A percentile compares a stretch with the other conserved stretches of the same genome.
phyloP scores from a whole-genome alignment of 495 filamentous ascomycete genomes.

The Lineolata rhizophorae region DNA sequence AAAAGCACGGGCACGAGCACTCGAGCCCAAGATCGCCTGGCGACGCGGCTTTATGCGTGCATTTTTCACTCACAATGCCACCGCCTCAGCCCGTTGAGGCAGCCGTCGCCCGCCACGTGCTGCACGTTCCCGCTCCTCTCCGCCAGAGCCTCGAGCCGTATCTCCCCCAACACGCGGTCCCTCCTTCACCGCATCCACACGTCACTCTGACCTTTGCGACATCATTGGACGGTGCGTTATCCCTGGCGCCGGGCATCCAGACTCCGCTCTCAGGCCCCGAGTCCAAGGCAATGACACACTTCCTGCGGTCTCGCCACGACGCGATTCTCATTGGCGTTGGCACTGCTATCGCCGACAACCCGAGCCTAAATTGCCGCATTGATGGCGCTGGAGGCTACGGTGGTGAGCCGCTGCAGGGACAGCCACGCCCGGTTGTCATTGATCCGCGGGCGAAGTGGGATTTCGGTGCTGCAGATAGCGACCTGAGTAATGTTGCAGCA shows the following conservation, averaged over 20 bases:
- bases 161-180: constrained; percentile 2
- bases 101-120: not conserved
- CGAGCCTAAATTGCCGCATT: constrained; percentile 58
- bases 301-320: constrained; percentile 58
- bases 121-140: not conserved
- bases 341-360: constrained; percentile 69
- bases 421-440: constrained; percentile 60
- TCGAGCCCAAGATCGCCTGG: too few relatives aligned
- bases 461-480: constrained; percentile 21
- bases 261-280: constrained; percentile 60
- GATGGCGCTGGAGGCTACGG: constrained; percentile 31
- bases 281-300: constrained; percentile 82
- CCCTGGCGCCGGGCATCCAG: constrained; percentile 49
- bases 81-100: too few relatives aligned
- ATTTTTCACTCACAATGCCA: too few relatives aligned
- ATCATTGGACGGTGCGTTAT: constrained; percentile 67
- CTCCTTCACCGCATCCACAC: constrained; percentile 13
- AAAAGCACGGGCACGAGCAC: too few relatives aligned
- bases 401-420: constrained; percentile 29
- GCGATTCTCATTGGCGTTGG: constrained; percentile 70
- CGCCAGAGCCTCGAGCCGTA: constrained; percentile 3
- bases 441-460: constrained; percentile 55
- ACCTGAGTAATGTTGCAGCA: not conserved
- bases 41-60: too few relatives aligned
- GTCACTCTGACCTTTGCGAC: constrained; percentile 74